Evolutionary conservation across 1,284 basidiomycete genomes (phyloP).

Genomic region (Pisolithus thermaeus): DNA sequence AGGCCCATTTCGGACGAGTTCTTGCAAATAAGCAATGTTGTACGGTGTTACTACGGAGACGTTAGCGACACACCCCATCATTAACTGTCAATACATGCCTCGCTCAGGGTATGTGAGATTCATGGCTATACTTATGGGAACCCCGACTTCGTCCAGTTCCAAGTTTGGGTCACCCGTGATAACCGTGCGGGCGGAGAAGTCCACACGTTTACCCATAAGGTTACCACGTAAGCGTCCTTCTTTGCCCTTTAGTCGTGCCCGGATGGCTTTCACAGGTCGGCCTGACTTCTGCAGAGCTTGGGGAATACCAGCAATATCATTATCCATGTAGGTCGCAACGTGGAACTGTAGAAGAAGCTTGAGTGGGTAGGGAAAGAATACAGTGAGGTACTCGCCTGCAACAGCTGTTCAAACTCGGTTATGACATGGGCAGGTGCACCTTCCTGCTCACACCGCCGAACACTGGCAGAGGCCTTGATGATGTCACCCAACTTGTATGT

Average conservation of each 20-base stretch:
- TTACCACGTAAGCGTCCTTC: slow-evolving; percentile 98
- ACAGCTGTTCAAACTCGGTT: slow-evolving; percentile 92
- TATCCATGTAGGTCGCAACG: slow-evolving; percentile 99
- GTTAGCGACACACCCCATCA: slow-evolving; percentile 1
- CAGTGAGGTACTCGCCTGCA: slow-evolving; percentile 56
- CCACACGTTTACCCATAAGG: slow-evolving; percentile 99
- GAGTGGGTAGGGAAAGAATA: slow-evolving; percentile 1
- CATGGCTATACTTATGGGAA: slow-evolving; percentile 96
- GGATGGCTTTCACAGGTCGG: slow-evolving; percentile 96
- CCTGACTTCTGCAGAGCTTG: slow-evolving; percentile 98
- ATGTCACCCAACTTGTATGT: slow-evolving; percentile 98
- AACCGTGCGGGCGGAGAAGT: slow-evolving; percentile 98
- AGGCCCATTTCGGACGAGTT: slow-evolving; percentile 95
- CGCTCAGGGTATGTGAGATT: slow-evolving; percentile 97
- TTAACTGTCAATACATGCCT: slow-evolving; percentile 44
- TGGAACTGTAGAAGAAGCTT: slow-evolving; percentile 65
- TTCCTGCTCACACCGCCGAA: slow-evolving; percentile 92
- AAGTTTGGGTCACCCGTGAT: slow-evolving; percentile 99
- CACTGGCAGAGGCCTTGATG: slow-evolving; percentile 91
- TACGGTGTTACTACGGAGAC: slow-evolving; percentile 84
- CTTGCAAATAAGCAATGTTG: slow-evolving; percentile 93
- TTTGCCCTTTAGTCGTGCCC: slow-evolving; percentile 97
- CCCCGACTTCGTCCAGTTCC: slow-evolving; percentile 95
- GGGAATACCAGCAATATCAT: slow-evolving; percentile 97
- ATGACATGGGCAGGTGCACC: slow-evolving; percentile 96